Evolutionary conservation across 129 eudicot genomes (phyloP).

Genomic region (Saposhnikovia divaricata): DNA sequence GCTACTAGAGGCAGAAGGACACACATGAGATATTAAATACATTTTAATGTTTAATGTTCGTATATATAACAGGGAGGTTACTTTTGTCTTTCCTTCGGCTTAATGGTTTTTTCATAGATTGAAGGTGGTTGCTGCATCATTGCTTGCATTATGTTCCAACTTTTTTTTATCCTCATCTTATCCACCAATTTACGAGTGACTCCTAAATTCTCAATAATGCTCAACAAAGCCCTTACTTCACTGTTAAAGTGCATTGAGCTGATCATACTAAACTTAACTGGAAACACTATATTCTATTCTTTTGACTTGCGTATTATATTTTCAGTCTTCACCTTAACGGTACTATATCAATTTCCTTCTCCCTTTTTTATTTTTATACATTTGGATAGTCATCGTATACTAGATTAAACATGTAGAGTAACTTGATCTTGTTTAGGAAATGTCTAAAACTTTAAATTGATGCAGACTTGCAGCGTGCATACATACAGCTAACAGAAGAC

Average conservation of each 20-base stretch:
- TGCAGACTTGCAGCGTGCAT: slow-evolving; percentile 45
- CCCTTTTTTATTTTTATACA: not conserved
- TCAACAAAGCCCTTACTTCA: not conserved
- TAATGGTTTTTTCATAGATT: not conserved
- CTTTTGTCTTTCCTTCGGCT: too few relatives aligned
- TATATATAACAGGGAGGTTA: too few relatives aligned
- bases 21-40: too few relatives aligned
- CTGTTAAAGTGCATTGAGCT: not conserved
- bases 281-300: too few relatives aligned
- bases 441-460: slow-evolving; percentile 12
- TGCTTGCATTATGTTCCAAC: too few relatives aligned
- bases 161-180: too few relatives aligned
- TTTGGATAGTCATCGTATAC: not conserved
- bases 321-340: not conserved
- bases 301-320: not conserved
- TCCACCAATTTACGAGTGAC: too few relatives aligned
- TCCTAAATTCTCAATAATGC: not conserved
- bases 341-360: not conserved
- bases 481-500: slow-evolving; percentile 30
- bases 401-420: not conserved
- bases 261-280: not conserved
- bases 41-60: not conserved
- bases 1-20: too few relatives aligned
- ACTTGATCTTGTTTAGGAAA: not conserved
- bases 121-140: not conserved